Base-by-base conservation (phyloP, 2,329 filamentous ascomycete species). In the Alternaria sp. region DNA sequence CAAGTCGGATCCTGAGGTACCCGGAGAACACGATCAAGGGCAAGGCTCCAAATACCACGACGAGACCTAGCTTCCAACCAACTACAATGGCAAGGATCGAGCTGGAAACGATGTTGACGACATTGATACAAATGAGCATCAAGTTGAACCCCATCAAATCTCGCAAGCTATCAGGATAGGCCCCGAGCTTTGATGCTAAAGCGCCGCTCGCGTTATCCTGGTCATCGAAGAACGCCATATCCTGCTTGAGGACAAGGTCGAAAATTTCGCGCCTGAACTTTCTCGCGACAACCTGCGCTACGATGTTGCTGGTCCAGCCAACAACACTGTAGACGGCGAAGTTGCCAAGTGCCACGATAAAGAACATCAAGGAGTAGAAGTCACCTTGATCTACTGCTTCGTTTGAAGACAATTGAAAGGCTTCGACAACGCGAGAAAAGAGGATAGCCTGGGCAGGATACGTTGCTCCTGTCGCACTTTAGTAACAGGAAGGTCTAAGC, bases 141-240 rank as follows among this genome's bases (percentile, higher is more conserved):
- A 98, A 86, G 0, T 93, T 97, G 28, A 89, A 88, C 47, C 94
- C 95, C 66, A 92, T 94, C 47, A 98, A 87, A 14, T 95, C 94
- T 16, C 93, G 91, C 30, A 97, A 85, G 72, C 96, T 90, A 0
- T 93, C 97, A 0, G 94, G 94, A 79, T 97, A 91, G 32, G 80
- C 79, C 0, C 84, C 82, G 1, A 88, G 78, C 3, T 86, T 83
- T 0, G 87, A 84, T 1, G 93, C 97, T 69, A 99, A 82, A 1
- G 93, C 91, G 66, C 95, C 95, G 7, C 93, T 89, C 7, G 91
- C 93, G 76, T 98, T 96, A 77, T 95, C 91, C 64, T 96, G 92
- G 44, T 85, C 85, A 77, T 98, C 95, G 70, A 97, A 99, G 78
- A 94, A 98, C 28, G 88, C 83, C 59, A 98, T 94, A 64, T 98